Base-by-base conservation (phyloP, 1,139 yeast species). In the Scheffersomyces titani region DNA sequence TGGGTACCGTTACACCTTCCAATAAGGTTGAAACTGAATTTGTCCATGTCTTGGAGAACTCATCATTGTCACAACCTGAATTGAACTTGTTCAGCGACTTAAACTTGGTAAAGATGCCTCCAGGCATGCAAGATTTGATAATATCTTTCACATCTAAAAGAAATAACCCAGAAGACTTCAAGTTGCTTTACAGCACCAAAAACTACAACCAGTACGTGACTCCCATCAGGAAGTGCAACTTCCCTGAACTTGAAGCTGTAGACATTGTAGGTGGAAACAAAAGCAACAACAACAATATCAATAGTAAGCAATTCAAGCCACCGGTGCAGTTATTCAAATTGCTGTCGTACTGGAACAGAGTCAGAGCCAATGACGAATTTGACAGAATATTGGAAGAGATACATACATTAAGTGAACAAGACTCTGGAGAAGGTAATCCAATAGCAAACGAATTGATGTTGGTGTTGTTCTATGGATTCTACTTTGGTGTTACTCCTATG, bases 51-150 rank as follows among this genome's bases (percentile, higher is more conserved):
- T 67, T 78, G 54, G 66, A 65, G 55, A 69, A 72, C 56, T 76
- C 82, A 0, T 59, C 67, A 1, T 65, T 78, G 47, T 65, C 77
- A 2, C 67, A 67, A 19, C 65, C 66, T 6, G 84, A 80, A 61
- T 57, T 67, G 44, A 73, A 70, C 49, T 64, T 80, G 51, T 78
- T 79, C 59, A 70, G 77, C 49, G 81, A 79, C 62, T 56, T 67
- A 52, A 70, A 78, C 56, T 76, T 87, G 58, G 69, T 86, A 49
- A 76, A 74, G 53, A 70, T 87, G 54, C 93, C 94, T 4, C 87
- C 91, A 6, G 96, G 96, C 36, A 82, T 89, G 48, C 93, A 89
- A 69, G 87, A 86, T 63, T 80, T 86, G 58, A 79, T 86, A 1
- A 67, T 83, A 22, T 83, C 89, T 0, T 83, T 80, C 64, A 78